A percentile compares a stretch with the other conserved stretches of the same genome.
phyloP scores from a whole-genome alignment of 78 protist species.

The Dictyostelium capitatum region DNA sequence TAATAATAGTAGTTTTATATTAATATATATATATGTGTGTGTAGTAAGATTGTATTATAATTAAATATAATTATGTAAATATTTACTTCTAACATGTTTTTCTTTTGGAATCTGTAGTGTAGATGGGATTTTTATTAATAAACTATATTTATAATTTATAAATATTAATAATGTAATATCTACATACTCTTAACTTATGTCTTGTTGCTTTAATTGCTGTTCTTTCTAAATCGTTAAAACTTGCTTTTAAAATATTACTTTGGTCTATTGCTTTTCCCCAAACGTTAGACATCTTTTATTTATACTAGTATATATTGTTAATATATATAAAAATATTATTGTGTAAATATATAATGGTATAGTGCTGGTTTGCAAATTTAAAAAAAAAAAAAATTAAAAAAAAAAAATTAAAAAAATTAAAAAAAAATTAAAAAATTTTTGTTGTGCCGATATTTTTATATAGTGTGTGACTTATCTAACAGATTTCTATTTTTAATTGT shows the following conservation, averaged over 20 bases:
- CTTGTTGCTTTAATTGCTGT: conserved; percentile 74
- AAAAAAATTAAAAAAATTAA: not conserved
- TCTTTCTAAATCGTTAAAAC: conserved; percentile 69
- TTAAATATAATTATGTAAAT: no score
- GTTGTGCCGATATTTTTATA: no score
- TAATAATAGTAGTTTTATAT: not conserved
- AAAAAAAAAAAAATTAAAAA: conserved; percentile 5
- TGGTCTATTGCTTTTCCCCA: conserved; percentile 81
- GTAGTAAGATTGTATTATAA: no score
- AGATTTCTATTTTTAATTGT: not conserved
- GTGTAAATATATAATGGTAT: not conserved
- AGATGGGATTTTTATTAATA: not conserved
- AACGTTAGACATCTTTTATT: conserved; percentile 67
- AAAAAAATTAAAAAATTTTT: not conserved
- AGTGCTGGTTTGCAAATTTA: not conserved
- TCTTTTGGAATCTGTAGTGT: conserved; percentile 79
- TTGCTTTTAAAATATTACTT: conserved; percentile 71
- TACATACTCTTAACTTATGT: conserved; percentile 66
- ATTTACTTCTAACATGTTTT: conserved; percentile 79
- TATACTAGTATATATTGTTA: no score
- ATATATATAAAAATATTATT: no score
- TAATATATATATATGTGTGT: not conserved
- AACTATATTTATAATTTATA: not conserved
- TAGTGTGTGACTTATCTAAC: no score
- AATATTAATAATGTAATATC: not conserved